Evolutionary conservation across 2,329 filamentous ascomycete species (phyloP), one percentile per base, ranked within the genome.

Genomic region (Diaporthe sp.): DNA sequence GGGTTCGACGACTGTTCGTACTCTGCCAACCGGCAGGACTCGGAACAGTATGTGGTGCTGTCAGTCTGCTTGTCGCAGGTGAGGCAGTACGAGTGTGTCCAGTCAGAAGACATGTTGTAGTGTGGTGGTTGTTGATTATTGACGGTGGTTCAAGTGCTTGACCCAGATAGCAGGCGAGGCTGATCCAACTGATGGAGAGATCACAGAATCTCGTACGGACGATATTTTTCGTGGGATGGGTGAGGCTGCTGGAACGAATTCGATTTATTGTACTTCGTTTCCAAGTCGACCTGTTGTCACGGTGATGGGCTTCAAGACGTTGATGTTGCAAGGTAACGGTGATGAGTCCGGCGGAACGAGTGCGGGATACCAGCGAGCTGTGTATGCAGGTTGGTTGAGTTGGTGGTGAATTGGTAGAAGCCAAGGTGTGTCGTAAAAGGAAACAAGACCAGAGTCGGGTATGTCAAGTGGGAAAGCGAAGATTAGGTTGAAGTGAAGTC

Each of bases 1-100:
- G 88, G 85, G 69, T 87, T 85, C 22, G 86, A 84, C 17, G 88
- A 89, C 50, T 90, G 92, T 84, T 98, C 95, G 80, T 96, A 92
- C 85, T 98, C 96, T 78, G 94, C 93, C 58, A 98, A 88, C 78
- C 95, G 91, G 89, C 96, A 98, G 40, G 94, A 91, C 86, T 98
- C 95, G 61, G 95, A 97, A 89, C 96, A 98, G 89, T 97, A 98
- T 78, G 94, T 92, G 76, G 92, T 92, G 73, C 92, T 92, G 77
- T 94, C 90, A 76, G 94, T 95, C 86, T 97, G 94, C 86, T 93
- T 93, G 86, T 98, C 96, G 88, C 96, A 98, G 87, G 94, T 92
- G 80, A 98, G 92, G 89, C 96, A 98, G 90, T 95, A 98, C 85
- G 97, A 93, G 84, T 94, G 94, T 80, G 94, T 94, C 95, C 96